Evolutionary conservation across 768 basidiomycete species (phyloP).

Genomic region (Podaxis mareebaensis): DNA sequence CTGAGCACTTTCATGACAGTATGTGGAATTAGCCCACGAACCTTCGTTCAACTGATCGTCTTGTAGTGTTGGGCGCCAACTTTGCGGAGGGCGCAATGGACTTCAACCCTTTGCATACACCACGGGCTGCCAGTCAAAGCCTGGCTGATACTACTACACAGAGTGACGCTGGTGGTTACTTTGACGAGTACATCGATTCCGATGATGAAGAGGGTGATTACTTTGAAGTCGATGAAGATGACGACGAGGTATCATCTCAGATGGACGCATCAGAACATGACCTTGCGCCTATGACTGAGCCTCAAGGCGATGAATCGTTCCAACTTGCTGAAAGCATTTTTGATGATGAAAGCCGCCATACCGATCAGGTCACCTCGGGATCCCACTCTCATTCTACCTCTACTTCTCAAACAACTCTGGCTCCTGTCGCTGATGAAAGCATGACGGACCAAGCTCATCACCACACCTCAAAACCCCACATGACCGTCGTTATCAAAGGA

Average conservation of each 20-base stretch:
- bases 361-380: not conserved
- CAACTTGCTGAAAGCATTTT: conserved; percentile 16
- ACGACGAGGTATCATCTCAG: conserved; percentile 14
- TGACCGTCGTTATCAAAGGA: conserved; percentile 47
- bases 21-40: conserved; percentile 15
- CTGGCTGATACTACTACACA: conserved; percentile 23
- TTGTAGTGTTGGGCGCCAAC: conserved; percentile 69
- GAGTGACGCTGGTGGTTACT: conserved; percentile 5
- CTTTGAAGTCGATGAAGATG: conserved; percentile 40
- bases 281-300: conserved; percentile 1
- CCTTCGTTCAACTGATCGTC: not conserved
- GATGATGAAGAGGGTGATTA: conserved; percentile 55
- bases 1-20: conserved; percentile 83
- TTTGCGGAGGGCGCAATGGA: conserved; percentile 56
- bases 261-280: conserved; percentile 8
- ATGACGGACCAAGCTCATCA: not conserved
- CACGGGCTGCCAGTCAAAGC: conserved; percentile 22
- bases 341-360: conserved; percentile 24
- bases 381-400: conserved; percentile 6
- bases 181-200: conserved; percentile 29
- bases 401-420: not conserved
- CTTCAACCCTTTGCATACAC: conserved; percentile 22
- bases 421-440: not conserved
- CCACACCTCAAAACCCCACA: conserved; percentile 13
- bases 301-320: conserved; percentile 32